phyloP scores from a whole-genome alignment of 177 flowering plant species.

The Vitis hybrid region DNA sequence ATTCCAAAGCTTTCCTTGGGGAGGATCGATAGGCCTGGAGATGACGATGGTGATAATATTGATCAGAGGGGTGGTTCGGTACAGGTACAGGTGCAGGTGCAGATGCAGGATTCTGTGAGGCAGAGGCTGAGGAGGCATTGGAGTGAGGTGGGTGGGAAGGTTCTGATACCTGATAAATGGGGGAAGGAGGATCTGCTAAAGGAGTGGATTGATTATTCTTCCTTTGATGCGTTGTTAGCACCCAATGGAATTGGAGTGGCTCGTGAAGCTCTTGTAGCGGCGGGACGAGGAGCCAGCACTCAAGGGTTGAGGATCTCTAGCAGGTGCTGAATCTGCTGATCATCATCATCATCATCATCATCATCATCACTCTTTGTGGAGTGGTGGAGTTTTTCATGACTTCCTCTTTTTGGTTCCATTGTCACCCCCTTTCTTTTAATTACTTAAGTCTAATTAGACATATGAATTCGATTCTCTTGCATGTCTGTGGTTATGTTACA shows the following conservation, averaged over 20 bases:
- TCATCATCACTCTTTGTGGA: too few relatives aligned
- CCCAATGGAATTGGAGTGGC: slow-evolving; percentile 47
- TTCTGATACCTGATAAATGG: slow-evolving; percentile 64
- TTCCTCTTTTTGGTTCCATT: too few relatives aligned
- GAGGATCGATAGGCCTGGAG: too few relatives aligned
- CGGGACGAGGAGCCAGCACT: slow-evolving; percentile 22
- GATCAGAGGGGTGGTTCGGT: too few relatives aligned
- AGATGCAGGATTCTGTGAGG: not conserved
- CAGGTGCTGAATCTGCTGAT: slow-evolving; percentile 21
- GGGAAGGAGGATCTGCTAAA: slow-evolving; percentile 58
- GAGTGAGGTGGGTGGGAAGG: slow-evolving; percentile 44
- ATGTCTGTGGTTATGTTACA: too few relatives aligned
- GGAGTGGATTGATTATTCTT: slow-evolving; percentile 59
- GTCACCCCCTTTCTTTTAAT: too few relatives aligned
- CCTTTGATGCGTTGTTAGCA: slow-evolving; percentile 46
- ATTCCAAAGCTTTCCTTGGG: too few relatives aligned
- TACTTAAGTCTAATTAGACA: too few relatives aligned
- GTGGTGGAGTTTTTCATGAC: too few relatives aligned
- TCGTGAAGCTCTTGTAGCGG: slow-evolving; percentile 49
- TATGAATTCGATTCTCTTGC: too few relatives aligned
- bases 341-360: not conserved
- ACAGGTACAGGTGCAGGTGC: too few relatives aligned
- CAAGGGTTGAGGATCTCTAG: slow-evolving; percentile 22
- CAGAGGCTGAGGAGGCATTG: slow-evolving; percentile 52
- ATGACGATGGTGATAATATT: too few relatives aligned